Base-by-base conservation (phyloP, 495 filamentous ascomycete species). In the Sphaerosporella brunnea region DNA sequence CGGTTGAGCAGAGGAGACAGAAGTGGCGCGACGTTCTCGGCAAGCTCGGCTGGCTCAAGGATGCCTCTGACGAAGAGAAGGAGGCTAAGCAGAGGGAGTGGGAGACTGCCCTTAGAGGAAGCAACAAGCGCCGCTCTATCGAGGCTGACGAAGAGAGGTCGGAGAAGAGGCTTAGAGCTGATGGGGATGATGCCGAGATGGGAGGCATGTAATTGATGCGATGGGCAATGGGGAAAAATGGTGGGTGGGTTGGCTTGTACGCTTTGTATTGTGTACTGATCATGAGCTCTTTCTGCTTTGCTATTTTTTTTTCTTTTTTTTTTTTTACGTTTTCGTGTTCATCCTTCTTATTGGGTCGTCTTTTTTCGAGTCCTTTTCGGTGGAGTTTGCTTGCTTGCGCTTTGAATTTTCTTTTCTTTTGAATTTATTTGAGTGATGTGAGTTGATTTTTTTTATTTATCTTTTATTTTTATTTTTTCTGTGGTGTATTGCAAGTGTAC, bases 11-110 rank as follows among this genome's bases (percentile, higher is more conserved):
- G 41, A 69, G 77, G 20, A 70, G 66, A 7, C 73, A 82, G 48
- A 66, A 68, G 48, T 78, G 82, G 60, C 69, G 69, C 49, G 80
- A 88, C 63, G 72, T 84, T 48, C 68, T 85, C 16, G 75, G 76
- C 54, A 85, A 84, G 60, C 41, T 44, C 8, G 41, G 62, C 23
- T 88, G 82, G 79, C 84, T 86, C 66, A 77, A 77, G 52, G 39
- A 15, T 39, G 15, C 36, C 36, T 7, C 5, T 5, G 7, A 5
- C 20, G 36, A 15, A 8, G 36, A 39, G 19, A 15, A 7, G 36
- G 36, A 15, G 16, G 36, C 5, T 5, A 39, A 16, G 36, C 36
- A 39, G 15, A 21, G 8, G 8, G 19, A 39, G 36, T 32, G 28
- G 28, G 28, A 32, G 28, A 5, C 28, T 5, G 5, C 13, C 28